Conservation (phyloP, 2,329 filamentous ascomycete species). For the Cladosporium phlei region DNA sequence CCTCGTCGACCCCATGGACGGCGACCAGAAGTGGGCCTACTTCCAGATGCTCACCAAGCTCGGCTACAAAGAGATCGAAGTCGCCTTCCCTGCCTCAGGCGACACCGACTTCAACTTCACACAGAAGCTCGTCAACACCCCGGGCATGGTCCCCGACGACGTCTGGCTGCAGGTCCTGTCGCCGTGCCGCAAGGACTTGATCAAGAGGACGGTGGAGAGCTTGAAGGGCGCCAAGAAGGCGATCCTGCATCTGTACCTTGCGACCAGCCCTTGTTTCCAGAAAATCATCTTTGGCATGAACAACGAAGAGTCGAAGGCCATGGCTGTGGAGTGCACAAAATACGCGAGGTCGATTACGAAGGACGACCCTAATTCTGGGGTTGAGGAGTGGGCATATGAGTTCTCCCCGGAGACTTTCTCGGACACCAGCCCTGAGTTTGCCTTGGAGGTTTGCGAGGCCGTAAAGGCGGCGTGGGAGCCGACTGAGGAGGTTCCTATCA, state of each 20-base stretch:
- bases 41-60: constrained; percentile 91
- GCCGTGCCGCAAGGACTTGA: constrained; percentile 87
- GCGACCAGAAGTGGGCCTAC: constrained; percentile 90
- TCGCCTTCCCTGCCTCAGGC: constrained; percentile 90
- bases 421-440: constrained; percentile 80
- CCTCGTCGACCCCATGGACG: constrained; percentile 89
- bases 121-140: constrained; percentile 76
- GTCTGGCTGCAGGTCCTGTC: constrained; percentile 89
- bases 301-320: constrained; percentile 72
- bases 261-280: constrained; percentile 93
- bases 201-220: constrained; percentile 81
- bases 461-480: constrained; percentile 94
- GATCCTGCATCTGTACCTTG: constrained; percentile 91
- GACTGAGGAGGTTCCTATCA: constrained; percentile 71
- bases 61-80: constrained; percentile 96
- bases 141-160: constrained; percentile 77
- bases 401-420: constrained; percentile 89
- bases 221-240: constrained; percentile 87
- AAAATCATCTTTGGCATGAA: constrained; percentile 83
- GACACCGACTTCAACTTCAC: constrained; percentile 97
- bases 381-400: constrained; percentile 71
- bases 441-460: constrained; percentile 77
- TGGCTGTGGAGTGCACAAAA: constrained; percentile 81
- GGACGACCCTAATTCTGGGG: constrained; percentile 54
- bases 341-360: constrained; percentile 88